Evolutionary conservation across 768 basidiomycete genomes (phyloP), one percentile per base, ranked within the genome.

Genomic region (Suillus clintonianus): DNA sequence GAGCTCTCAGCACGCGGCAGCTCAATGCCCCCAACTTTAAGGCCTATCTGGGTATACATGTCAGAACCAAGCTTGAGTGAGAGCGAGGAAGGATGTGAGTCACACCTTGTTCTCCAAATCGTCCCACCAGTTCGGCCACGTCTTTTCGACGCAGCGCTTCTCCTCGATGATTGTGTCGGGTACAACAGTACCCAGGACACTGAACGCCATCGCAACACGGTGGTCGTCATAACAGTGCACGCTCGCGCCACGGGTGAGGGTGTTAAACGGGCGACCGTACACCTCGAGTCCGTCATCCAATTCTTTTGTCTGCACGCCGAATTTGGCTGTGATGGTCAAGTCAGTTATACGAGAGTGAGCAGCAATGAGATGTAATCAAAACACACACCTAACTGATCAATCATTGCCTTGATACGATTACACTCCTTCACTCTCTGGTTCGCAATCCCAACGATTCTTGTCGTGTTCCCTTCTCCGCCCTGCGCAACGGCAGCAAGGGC

Each of bases 71-170:
- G 54, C 51, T 53, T 54, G 14, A 17, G 14, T 6, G 27, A 36
- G 5, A 64, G n/a, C 17, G 27, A 36, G 37, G 15, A 14, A 56
- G 61, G 47, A 53, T 11, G n/a, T 47, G 42, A 17, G 22, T 50
- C 80, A 3, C 58, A 92, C 94, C 87, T 97, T 97, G 80, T 94
- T 95, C 73, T 93, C 87, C 30, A 99, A 82, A 76, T 99, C 97
- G 72, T 99, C 97, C 96, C 97, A 99, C 94, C 96, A 99, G 73
- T 95, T 96, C 0, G 97, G 97, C 97, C 97, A 99, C 0, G 97
- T 99, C 85, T 99, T 99, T 78, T 97, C 97, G 37, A 99, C 97
- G 71, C 97, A 98, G 60, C 96, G 83, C 78, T 97, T 97, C 80
- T 99, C 97, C 72, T 98, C 95, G 34, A 99, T 82, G 67, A 94